Evolutionary conservation across 2,329 filamentous ascomycete genomes (phyloP), one percentile per base, ranked within the genome.

Genomic region (Clarireedia hainanense): DNA sequence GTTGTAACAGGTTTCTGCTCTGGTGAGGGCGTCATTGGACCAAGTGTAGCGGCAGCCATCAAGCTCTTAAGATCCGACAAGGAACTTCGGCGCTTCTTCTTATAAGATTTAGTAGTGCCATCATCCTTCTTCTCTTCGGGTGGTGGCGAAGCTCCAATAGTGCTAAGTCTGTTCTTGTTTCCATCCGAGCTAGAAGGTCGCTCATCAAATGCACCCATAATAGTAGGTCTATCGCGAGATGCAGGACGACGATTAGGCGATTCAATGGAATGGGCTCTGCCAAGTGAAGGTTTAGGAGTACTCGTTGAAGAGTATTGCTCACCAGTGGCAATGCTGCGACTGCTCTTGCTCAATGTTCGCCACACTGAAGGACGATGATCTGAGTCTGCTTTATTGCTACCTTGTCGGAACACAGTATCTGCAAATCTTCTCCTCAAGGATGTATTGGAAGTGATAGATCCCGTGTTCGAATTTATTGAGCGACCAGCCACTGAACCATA

Each of bases 31-130:
- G 73, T 70, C 63, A 72, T 66, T 69, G 75, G 65, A 15, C 72
- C 74, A 0, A 85, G 70, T 10, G 75, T 79, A 7, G 84, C 76
- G 55, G 81, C 77, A 42, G 78, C 79, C 72, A 92, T 84, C 17
- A 89, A 74, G 55, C 75, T 79, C 63, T 84, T 87, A 48, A 97
- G 77, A 69, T 97, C 92, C 4, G 91, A 96, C 43, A 97, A 74
- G 26, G 91, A 96, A 72, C 91, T 96, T 68, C 92, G 85, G 55
- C 92, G 81, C 75, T 95, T 96, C 74, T 85, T 91, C 68, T 80
- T 84, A 46, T 75, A 72, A n/a, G 70, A 70, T 60, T 69, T 75
- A 56, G 46, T 63, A 26, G 69, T 69, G 58, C 42, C 64, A 37
- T 69, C 68, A 61, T 66, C 61, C 64, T 60, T 67, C 75, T 73